Evolutionary conservation across 768 basidiomycete genomes (phyloP).

Genomic region (Suillus spraguei): DNA sequence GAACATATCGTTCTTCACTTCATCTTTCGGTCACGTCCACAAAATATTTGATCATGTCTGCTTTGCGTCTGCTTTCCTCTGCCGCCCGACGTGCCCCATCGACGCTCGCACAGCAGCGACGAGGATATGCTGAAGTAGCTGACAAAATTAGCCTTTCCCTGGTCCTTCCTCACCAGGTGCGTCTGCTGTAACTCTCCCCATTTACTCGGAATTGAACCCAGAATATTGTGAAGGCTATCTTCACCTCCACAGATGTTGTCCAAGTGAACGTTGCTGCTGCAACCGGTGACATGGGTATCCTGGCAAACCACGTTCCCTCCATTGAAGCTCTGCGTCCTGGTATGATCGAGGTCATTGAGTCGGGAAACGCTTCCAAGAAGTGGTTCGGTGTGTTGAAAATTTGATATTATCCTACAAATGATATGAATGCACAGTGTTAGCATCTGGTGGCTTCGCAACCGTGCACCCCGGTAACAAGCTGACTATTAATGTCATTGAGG

Average conservation of each 20-base stretch:
- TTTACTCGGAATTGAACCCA: conserved; percentile 18
- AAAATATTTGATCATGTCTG: conserved; percentile 58
- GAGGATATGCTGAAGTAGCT: conserved; percentile 90
- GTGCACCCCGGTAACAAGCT: conserved; percentile 97
- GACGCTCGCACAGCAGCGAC: conserved; percentile 53
- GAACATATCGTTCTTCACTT: neutral
- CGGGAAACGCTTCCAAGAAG: conserved; percentile 78
- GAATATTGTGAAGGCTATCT: conserved; percentile 68
- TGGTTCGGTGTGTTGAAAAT: conserved; percentile 82
- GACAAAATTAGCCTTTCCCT: conserved; percentile 94
- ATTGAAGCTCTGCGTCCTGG: conserved; percentile 95
- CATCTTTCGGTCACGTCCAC: conserved; percentile 9
- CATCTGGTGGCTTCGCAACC: conserved; percentile 95
- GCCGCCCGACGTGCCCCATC: conserved; percentile 62
- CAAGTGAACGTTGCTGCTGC: conserved; percentile 96
- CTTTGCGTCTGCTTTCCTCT: conserved; percentile 69
- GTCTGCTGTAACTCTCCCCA: conserved; percentile 28
- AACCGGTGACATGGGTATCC: conserved; percentile 98
- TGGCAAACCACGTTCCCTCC: conserved; percentile 98
- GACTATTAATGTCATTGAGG: conserved; percentile 97
- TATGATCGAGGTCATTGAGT: conserved; percentile 92
- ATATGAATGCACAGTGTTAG: conserved; percentile 43
- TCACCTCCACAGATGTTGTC: conserved; percentile 86
- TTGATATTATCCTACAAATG: conserved; percentile 1
- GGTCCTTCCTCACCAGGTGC: conserved; percentile 93